These are phyloP conservation scores for Clarireedia paspali DNA, from an alignment of 2,329 filamentous ascomycete species.

Conservation along the genomic window DNA sequence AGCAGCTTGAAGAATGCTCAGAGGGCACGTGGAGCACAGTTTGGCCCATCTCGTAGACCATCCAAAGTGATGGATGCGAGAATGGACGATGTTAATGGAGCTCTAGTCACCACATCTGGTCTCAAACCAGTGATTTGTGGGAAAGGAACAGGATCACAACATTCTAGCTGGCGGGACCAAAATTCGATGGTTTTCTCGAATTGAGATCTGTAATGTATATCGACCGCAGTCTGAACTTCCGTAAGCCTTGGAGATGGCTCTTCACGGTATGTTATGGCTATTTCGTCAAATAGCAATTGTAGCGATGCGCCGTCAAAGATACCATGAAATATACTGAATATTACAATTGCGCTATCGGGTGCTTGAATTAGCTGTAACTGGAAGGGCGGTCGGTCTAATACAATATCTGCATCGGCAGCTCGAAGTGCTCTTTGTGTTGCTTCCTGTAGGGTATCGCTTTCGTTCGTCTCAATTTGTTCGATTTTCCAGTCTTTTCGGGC, in stretches of 20 bases:
- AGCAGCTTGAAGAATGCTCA: conserved; percentile 1
- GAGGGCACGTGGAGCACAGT: neutral
- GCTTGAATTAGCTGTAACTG: neutral
- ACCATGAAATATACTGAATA: neutral
- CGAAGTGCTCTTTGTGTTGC: neutral
- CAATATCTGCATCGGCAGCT: neutral
- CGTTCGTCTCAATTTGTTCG: neutral
- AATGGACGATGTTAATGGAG: neutral
- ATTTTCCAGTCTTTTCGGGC: neutral
- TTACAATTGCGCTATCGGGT: neutral
- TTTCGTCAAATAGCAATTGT: conserved; percentile 3
- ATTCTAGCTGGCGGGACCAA: neutral
- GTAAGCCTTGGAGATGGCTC: neutral
- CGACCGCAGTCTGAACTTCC: neutral
- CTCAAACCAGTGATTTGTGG: neutral
- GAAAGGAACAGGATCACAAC: neutral
- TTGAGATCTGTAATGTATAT: neutral
- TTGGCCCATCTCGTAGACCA: neutral
- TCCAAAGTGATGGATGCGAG: neutral
- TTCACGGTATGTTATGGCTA: neutral
- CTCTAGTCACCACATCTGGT: neutral
- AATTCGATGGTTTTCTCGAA: neutral
- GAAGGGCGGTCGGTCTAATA: neutral
- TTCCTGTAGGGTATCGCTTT: neutral
- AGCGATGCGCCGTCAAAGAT: neutral